Conservation (phyloP, 2,329 filamentous ascomycete species). For the Ceratocystis smalleyi region DNA sequence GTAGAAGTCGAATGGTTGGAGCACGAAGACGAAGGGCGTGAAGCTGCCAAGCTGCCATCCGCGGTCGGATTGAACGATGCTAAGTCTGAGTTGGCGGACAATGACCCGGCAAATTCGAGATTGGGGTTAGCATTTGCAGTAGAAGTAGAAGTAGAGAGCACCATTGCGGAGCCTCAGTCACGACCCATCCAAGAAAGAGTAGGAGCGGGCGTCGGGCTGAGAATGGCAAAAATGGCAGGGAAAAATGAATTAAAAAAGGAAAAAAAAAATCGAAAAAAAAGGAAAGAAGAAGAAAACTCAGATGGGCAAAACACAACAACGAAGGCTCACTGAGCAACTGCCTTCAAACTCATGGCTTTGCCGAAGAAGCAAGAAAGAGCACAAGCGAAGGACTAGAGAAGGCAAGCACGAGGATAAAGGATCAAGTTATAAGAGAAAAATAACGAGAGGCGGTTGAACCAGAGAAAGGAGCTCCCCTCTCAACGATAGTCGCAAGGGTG, state of each 20-base stretch:
- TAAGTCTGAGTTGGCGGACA: conserved; percentile 5
- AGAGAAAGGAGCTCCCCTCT: neutral
- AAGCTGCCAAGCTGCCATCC: neutral
- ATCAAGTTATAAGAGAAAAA: neutral
- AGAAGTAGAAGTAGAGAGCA: conserved; percentile 2
- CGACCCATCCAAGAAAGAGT: neutral
- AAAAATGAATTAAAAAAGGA: neutral
- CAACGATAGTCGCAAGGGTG: neutral
- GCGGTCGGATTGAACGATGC: neutral
- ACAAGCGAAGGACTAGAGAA: neutral
- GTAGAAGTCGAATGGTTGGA: conserved; percentile 6
- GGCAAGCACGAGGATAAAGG: neutral
- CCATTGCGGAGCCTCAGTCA: conserved; percentile 15
- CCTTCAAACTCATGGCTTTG: conserved; percentile 1
- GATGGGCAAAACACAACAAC: neutral
- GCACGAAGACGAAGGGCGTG: conserved; percentile 11
- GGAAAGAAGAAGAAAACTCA: neutral
- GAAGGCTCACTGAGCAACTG: neutral
- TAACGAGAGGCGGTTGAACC: neutral
- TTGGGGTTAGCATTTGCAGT: conserved; percentile 10
- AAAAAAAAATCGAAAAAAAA: neutral
- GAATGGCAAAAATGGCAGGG: neutral
- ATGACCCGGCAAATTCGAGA: conserved; percentile 7
- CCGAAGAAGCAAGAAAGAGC: neutral
- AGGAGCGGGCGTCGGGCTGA: neutral